A percentile compares a stretch with the other conserved stretches of the same genome.
phyloP scores from a whole-genome alignment of 805 yeast genomes.

The Sungouiozyma ichnusensis region DNA sequence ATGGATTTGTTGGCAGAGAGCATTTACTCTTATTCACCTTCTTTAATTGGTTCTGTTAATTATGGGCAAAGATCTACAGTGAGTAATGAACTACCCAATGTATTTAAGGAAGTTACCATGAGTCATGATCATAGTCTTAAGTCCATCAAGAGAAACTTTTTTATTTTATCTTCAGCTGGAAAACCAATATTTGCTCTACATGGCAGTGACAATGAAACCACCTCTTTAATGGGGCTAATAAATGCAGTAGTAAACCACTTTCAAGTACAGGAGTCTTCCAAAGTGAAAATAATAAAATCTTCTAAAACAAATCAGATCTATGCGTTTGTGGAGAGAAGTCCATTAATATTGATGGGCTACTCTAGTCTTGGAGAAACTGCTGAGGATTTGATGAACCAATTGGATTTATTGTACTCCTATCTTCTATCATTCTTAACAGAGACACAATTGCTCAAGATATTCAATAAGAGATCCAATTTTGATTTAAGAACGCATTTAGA shows the following conservation, averaged over 20 bases:
- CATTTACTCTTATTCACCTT: conserved; percentile 13
- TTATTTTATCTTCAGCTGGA: conserved; percentile 74
- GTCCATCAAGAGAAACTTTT: conserved; percentile 49
- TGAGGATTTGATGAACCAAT: conserved; percentile 46
- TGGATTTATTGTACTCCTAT: conserved; percentile 65
- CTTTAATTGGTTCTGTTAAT: conserved; percentile 2
- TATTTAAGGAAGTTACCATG: conserved; percentile 9
- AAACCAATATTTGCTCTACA: conserved; percentile 76
- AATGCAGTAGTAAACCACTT: conserved; percentile 72
- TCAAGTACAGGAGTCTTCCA: conserved; percentile 31
- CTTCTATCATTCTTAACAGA: conserved; percentile 75
- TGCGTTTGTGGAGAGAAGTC: conserved; percentile 51
- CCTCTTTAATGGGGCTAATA: conserved; percentile 68
- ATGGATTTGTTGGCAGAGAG: conserved; percentile 12
- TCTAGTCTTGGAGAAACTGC: conserved; percentile 46
- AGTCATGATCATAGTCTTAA: conserved; percentile 1
- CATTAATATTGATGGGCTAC: conserved; percentile 65
- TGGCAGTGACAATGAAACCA: conserved; percentile 52
- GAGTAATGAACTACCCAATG: conserved; percentile 23
- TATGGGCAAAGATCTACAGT: conserved; percentile 13
- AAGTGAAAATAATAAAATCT: conserved; percentile 37
- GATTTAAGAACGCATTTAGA: conserved; percentile 72
- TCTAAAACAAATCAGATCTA: conserved; percentile 27
- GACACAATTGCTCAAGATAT: conserved; percentile 61
- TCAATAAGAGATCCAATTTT: conserved; percentile 62